A percentile compares a stretch with the other conserved stretches of the same genome.
phyloP scores from a whole-genome alignment of 495 filamentous ascomycete species.

The Hypoxylon cercidicola region DNA sequence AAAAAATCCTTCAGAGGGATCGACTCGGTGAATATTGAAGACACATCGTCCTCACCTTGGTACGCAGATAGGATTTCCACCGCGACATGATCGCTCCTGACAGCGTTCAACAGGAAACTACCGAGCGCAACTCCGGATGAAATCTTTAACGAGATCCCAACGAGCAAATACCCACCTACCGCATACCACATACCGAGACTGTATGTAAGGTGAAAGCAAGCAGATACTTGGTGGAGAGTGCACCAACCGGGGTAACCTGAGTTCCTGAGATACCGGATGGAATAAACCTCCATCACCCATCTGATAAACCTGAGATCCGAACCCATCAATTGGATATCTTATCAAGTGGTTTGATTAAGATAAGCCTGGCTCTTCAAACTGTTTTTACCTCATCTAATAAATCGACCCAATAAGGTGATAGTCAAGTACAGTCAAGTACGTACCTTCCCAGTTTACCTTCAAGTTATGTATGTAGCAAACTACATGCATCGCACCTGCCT shows the following conservation, averaged over 20 bases:
- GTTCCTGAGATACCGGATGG: neutral
- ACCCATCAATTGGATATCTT: neutral
- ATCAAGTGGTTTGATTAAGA: no score
- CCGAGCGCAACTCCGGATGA: constrained; percentile 16
- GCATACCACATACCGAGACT: neutral
- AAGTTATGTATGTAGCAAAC: constrained; percentile 1
- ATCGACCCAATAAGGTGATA: no score
- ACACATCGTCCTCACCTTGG: constrained; percentile 18
- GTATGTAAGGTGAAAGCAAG: neutral
- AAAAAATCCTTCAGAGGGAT: neutral
- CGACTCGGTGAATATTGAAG: constrained; percentile 28
- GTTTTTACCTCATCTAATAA: no score
- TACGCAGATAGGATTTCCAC: constrained; percentile 14
- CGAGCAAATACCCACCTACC: neutral
- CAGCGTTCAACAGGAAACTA: constrained; percentile 25
- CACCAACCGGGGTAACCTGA: neutral
- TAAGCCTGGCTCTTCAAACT: no score
- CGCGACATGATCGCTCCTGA: constrained; percentile 12
- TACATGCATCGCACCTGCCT: constrained; percentile 15
- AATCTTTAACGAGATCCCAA: neutral
- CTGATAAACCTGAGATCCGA: no score
- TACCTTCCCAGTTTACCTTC: neutral
- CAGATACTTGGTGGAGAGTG: neutral
- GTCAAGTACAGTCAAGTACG: constrained; percentile 1
- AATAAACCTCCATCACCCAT: no score